These are phyloP conservation scores for Russula emetica DNA, from an alignment of 768 basidiomycete genomes.

Conservation along the genomic window DNA sequence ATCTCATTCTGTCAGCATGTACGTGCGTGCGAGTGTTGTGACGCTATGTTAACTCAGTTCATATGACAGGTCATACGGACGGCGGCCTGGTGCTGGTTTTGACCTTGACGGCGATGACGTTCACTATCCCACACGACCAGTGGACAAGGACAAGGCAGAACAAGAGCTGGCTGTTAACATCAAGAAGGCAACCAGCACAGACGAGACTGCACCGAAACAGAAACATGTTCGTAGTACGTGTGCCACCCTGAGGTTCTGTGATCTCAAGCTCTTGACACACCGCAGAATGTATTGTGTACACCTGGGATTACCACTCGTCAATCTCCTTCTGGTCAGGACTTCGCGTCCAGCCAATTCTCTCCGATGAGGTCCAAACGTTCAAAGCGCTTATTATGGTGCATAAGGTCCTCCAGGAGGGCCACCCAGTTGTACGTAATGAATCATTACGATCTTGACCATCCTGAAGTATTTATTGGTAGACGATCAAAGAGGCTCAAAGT, in stretches of 20 bases:
- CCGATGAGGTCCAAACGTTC: constrained; percentile 98
- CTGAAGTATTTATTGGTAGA: constrained; percentile 44
- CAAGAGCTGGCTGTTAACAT: constrained; percentile 90
- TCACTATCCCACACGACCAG: constrained; percentile 94
- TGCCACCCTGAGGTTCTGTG: not conserved
- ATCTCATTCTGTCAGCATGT: constrained; percentile 19
- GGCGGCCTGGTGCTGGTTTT: constrained; percentile 39
- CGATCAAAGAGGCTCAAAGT: constrained; percentile 92
- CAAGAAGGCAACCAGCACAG: constrained; percentile 95
- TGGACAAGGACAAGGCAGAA: constrained; percentile 98
- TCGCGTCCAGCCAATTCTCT: constrained; percentile 91
- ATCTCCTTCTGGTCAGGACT: constrained; percentile 97
- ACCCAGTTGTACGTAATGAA: constrained; percentile 69
- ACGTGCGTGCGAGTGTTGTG: not conserved
- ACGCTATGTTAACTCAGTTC: constrained; percentile 15
- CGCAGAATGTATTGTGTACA: constrained; percentile 95
- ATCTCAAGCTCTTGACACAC: constrained; percentile 7
- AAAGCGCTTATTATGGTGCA: constrained; percentile 97
- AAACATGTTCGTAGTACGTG: constrained; percentile 96
- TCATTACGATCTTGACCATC: constrained; percentile 10
- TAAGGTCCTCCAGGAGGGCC: constrained; percentile 97
- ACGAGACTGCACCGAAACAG: constrained; percentile 97
- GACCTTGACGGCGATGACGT: constrained; percentile 76
- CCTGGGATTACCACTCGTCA: constrained; percentile 98
- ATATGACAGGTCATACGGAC: constrained; percentile 34